Conservation (phyloP, 805 yeast genomes). For the Yarrowia sp. region DNA sequence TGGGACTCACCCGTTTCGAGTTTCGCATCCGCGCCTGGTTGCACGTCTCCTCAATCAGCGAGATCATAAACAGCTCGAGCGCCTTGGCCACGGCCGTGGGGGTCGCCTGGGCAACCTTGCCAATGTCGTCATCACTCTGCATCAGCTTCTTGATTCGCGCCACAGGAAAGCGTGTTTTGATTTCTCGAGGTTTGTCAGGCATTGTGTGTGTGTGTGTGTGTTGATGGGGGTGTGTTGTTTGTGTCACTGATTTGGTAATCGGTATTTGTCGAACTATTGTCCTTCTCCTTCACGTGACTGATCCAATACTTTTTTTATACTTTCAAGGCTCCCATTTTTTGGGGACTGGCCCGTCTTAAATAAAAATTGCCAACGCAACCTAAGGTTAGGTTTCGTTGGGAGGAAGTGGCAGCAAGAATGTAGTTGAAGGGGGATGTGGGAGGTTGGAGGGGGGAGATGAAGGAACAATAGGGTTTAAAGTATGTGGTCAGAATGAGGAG, state of each 20-base stretch:
- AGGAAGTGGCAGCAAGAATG: conserved; percentile 18
- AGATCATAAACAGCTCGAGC: conserved; percentile 86
- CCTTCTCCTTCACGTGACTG: conserved; percentile 9
- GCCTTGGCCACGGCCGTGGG: conserved; percentile 98
- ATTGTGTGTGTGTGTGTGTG: neutral
- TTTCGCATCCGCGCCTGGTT: conserved; percentile 77
- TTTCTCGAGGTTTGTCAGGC: conserved; percentile 42
- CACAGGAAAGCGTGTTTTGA: conserved; percentile 55
- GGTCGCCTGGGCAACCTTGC: conserved; percentile 98
- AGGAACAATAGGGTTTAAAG: neutral
- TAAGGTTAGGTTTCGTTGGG: conserved; percentile 30
- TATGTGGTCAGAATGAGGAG: neutral
- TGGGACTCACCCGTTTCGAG: conserved; percentile 79
- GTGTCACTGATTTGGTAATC: no score
- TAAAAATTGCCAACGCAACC: conserved; percentile 21
- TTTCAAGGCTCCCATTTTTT: neutral
- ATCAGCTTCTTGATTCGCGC: conserved; percentile 95
- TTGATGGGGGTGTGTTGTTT: no score
- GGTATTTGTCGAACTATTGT: no score
- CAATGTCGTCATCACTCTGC: conserved; percentile 98
- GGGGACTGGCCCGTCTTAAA: conserved; percentile 31
- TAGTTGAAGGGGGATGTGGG: neutral
- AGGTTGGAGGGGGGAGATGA: neutral
- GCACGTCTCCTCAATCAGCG: conserved; percentile 83
- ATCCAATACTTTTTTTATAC: neutral